Conservation (phyloP, 306 rosid species). For the Trifolium pratense region DNA sequence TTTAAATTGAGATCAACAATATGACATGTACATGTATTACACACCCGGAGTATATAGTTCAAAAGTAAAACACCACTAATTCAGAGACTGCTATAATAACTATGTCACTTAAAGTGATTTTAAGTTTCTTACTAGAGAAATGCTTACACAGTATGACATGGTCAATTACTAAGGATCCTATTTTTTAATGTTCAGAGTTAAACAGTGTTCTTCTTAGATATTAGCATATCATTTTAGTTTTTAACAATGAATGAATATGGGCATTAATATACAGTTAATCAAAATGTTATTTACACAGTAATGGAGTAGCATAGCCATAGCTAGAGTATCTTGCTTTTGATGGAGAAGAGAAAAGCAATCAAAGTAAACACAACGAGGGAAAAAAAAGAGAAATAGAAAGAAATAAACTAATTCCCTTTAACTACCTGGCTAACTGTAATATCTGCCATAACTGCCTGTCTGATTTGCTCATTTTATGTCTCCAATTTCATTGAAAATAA, state of each 20-base stretch:
- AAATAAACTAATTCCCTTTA: neutral
- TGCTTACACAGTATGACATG: neutral
- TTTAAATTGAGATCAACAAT: conserved; percentile 28
- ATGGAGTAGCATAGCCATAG: neutral
- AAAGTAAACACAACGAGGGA: neutral
- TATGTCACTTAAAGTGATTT: neutral
- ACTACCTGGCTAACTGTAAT: neutral
- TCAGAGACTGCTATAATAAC: neutral
- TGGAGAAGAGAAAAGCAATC: conserved; percentile 5
- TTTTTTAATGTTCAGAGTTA: neutral
- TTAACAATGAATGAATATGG: conserved; percentile 11
- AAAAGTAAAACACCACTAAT: neutral
- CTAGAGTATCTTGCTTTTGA: neutral
- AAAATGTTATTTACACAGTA: conserved; percentile 9
- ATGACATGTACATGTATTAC: conserved; percentile 16
- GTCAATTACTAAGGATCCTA: neutral
- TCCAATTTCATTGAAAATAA: neutral
- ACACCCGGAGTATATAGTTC: neutral
- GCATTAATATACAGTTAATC: neutral
- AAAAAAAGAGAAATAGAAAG: neutral
- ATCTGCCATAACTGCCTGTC: neutral
- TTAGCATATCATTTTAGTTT: conserved; percentile 6
- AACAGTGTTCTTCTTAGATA: neutral
- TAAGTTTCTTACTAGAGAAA: conserved; percentile 14
- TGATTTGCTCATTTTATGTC: neutral